Percentiles rank a stretch among this genome's conserved stretches.
phyloP scores from a whole-genome alignment of 2,329 filamentous ascomycete species.

The Phyllosticta paracitricarpa region DNA sequence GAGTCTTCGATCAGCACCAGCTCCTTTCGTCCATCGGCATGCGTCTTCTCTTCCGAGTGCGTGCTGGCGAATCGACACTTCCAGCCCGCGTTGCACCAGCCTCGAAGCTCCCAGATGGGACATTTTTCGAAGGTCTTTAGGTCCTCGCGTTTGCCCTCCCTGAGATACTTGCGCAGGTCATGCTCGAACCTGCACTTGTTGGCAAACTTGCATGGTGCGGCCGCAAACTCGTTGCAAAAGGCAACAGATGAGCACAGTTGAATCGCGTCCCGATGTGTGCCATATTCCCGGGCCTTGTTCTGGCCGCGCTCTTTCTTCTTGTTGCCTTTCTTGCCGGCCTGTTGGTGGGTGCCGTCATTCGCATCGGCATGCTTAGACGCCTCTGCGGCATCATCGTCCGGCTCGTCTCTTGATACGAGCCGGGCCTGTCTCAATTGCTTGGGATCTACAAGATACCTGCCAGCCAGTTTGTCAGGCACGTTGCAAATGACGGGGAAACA shows the following conservation, averaged over 20 bases:
- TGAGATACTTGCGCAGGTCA: conserved; percentile 75
- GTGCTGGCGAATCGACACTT: conserved; percentile 85
- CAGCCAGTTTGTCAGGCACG: conserved; percentile 1
- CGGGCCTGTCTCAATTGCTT: conserved; percentile 18
- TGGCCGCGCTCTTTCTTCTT: conserved; percentile 58
- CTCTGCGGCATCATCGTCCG: conserved; percentile 51
- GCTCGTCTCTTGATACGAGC: conserved; percentile 13
- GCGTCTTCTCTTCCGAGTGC: conserved; percentile 72
- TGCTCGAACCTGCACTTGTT: conserved; percentile 75
- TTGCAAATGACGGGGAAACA: not conserved
- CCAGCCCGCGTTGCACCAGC: conserved; percentile 77
- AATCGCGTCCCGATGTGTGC: conserved; percentile 65
- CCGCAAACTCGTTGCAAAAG: conserved; percentile 69
- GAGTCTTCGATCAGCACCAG: conserved; percentile 57
- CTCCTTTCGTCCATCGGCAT: conserved; percentile 72
- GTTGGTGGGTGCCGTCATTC: conserved; percentile 28
- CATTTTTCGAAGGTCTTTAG: conserved; percentile 68
- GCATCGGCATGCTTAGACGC: conserved; percentile 36
- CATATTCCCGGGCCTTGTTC: conserved; percentile 75
- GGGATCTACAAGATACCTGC: conserved; percentile 25
- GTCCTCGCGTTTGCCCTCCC: conserved; percentile 70
- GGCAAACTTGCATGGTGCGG: conserved; percentile 62
- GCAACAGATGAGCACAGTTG: conserved; percentile 68
- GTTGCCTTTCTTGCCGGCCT: conserved; percentile 37
- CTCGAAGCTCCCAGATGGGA: conserved; percentile 67